Conservation (phyloP, 768 basidiomycete species). For the Gloeopeniophorella convolvens region DNA sequence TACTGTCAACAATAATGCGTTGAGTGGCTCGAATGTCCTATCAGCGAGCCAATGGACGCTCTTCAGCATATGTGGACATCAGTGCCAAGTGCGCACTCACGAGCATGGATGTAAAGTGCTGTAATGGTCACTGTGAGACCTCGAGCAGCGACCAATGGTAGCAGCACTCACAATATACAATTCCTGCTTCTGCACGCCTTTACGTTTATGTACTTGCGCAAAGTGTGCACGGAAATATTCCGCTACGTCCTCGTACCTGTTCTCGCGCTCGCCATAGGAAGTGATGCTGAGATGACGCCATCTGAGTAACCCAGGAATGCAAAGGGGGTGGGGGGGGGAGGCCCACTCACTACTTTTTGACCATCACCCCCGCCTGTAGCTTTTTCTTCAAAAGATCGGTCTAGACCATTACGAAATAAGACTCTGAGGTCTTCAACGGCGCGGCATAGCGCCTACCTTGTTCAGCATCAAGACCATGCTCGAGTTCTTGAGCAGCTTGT, state of each 20-base stretch:
- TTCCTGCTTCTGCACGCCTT: slow-evolving; percentile 49
- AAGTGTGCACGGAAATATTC: slow-evolving; percentile 86
- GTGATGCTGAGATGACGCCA: slow-evolving; percentile 49
- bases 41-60: too few species aligned
- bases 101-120: slow-evolving; percentile 72
- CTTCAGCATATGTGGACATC: too few species aligned
- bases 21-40: slow-evolving; percentile 18
- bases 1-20: slow-evolving; percentile 54
- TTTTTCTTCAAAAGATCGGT: slow-evolving; percentile 73
- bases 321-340: not conserved
- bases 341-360: slow-evolving; percentile 71
- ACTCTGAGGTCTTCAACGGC: not conserved
- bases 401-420: slow-evolving; percentile 44
- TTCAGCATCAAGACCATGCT: slow-evolving; percentile 53
- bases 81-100: too few species aligned
- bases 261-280: slow-evolving; percentile 67
- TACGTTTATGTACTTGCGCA: slow-evolving; percentile 62
- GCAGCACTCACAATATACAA: slow-evolving; percentile 55
- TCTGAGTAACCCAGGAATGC: not conserved
- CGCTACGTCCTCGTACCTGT: slow-evolving; percentile 62
- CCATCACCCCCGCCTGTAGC: slow-evolving; percentile 58
- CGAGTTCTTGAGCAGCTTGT: slow-evolving; percentile 62
- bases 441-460: slow-evolving; percentile 55
- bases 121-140: slow-evolving; percentile 4
- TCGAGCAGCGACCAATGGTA: slow-evolving; percentile 3